Base-by-base conservation (phyloP, 2,329 filamentous ascomycete genomes). In the Penicillium olsonii region DNA sequence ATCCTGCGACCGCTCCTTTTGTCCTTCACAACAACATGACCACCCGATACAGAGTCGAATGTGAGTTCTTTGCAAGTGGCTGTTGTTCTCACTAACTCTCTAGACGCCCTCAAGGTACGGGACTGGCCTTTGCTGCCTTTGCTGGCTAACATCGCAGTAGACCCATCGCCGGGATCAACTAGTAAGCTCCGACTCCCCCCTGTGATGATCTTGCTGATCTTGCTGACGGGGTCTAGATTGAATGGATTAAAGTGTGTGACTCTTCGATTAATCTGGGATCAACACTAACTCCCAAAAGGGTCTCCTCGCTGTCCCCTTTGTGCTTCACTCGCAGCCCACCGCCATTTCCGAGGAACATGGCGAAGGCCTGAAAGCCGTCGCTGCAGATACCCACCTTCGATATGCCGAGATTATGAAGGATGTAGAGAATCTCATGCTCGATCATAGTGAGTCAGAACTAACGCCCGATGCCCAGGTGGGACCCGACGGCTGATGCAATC, bases 381-480 rank as follows among this genome's bases (percentile, higher is more conserved):
- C 89, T 4, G 82, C 84, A 50, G 87, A 89, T 65, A 89, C 92
- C 20, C 90, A 94, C 66, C 81, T 88, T 48, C 85, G 94, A 54
- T 99, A 97, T 74, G 88, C 89, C 40, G 92, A 99, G 71, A 96
- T 97, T 64, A 90, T 97, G 83, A 82, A 85, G 53, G 94, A 97
- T 71, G 89, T 99, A 2, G 94, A 99, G 72, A 79, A 83, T 48
- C 87, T 99, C 73, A 87, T 99, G 61, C 86, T 91, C 57, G 92
- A 96, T 66, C 92, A 97, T 72, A 95, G 89, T 92, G 71, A 60
- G 50, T 48, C 8, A 19, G n/a, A n/a, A n/a, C n/a, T n/a, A n/a
- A n/a, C n/a, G n/a, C n/a, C n/a, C n/a, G n/a, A n/a, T n/a, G n/a
- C n/a, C n/a, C n/a, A n/a, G n/a, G n/a, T n/a, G n/a, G n/a, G n/a